Conservation (phyloP, 441 rosid species). For the Melastoma candidum region DNA sequence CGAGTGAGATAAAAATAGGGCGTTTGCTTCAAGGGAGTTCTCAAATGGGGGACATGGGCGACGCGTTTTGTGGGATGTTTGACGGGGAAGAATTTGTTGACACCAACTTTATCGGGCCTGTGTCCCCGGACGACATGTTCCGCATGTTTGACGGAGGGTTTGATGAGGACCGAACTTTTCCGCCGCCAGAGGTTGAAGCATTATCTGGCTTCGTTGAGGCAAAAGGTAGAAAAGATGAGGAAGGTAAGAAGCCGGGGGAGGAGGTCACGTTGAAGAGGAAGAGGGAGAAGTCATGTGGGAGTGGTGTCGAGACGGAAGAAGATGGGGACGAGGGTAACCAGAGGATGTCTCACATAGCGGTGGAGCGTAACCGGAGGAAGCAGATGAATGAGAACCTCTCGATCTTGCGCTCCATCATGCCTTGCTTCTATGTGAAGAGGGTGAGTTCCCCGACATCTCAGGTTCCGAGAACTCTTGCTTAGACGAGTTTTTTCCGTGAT, state of each 20-base stretch:
- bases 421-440: constrained; percentile 94
- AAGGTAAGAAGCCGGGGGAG: neutral
- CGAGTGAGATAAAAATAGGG: too few species aligned
- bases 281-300: constrained; percentile 28
- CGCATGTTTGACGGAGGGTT: constrained; percentile 71
- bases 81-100: constrained; percentile 48
- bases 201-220: constrained; percentile 1
- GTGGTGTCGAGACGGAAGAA: constrained; percentile 22
- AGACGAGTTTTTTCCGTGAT: neutral
- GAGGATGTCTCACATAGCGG: constrained; percentile 72
- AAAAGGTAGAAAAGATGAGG: constrained; percentile 20
- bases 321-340: constrained; percentile 46
- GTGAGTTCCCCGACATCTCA: constrained; percentile 23
- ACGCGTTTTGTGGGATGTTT: constrained; percentile 35
- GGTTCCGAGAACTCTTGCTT: neutral
- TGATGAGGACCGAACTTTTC: constrained; percentile 34
- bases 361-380: constrained; percentile 94
- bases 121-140: constrained; percentile 42
- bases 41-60: constrained; percentile 28
- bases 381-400: constrained; percentile 90
- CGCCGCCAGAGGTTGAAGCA: constrained; percentile 15
- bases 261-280: constrained; percentile 31
- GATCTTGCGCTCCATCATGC: constrained; percentile 85
- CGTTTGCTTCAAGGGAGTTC: too few species aligned
- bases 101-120: constrained; percentile 37